Evolutionary conservation across 805 yeast genomes (phyloP), one percentile per base, ranked within the genome.

Genomic region (Metschnikowia bowlesiae): DNA sequence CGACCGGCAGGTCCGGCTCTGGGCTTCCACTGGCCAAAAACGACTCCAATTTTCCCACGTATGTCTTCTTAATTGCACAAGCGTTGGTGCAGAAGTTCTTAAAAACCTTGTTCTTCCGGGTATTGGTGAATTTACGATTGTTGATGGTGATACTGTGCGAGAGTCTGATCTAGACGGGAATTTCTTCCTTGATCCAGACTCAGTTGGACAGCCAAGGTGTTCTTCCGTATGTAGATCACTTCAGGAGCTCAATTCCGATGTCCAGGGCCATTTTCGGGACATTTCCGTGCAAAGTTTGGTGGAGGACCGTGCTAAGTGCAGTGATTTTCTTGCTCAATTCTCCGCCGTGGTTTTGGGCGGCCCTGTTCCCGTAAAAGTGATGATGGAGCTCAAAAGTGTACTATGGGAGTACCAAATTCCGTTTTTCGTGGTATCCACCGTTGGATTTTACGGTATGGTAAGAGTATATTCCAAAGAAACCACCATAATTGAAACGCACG

Each of bases 1-100:
- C 62, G 97, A 91, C 65, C 76, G 99, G 36, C 98, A 92, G 63
- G 69, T 92, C 51, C 78, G 97, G 35, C 69, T 92, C 13, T 92
- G 98, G 98, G 90, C 88, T 1, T 60, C 77, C 0, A 65, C 75
- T 9, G 99, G 97, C 3, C 99, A 92, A 61, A 51, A 64, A 4
- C 70, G 73, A 6, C 71, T 92, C 14, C 80, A 80, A 32, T 59
- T 62, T 1, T 71, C 91, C 0, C 82, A 78, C 49, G 74, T 90
- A 3, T 79, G 89, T 49, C 64, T 89, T 2, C 58, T 89, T 2
- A 80, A 81, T 41, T 82, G 82, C 5, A 71, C 81, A 1, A 60
- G 83, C 0, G 71, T 83, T 0, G 81, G 85, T 1, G 75, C 83
- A 2, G 98, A 92, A 64, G 67, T 81, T 3, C 64, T 86, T 36